These are phyloP conservation scores for Colletotrichum destructivum DNA, from an alignment of 2,329 filamentous ascomycete genomes.

Conservation along the genomic window DNA sequence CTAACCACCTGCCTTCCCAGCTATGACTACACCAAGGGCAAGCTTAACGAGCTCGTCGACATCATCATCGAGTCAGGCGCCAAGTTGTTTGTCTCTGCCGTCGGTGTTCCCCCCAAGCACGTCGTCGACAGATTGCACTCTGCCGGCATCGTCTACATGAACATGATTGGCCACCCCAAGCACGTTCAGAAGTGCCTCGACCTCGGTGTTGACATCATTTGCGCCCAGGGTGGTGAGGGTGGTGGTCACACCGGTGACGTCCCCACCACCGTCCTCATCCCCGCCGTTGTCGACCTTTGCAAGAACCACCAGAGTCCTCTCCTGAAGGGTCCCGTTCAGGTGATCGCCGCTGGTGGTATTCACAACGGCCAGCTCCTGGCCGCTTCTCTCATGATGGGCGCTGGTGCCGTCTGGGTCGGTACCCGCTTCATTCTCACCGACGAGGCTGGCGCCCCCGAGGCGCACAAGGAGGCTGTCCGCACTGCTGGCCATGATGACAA, in stretches of 20 bases:
- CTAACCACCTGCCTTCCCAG: constrained; percentile 62
- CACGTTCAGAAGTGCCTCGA: constrained; percentile 97
- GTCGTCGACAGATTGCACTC: constrained; percentile 93
- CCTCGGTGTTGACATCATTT: constrained; percentile 94
- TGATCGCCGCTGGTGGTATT: constrained; percentile 94
- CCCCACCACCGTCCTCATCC: constrained; percentile 92
- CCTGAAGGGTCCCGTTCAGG: constrained; percentile 89
- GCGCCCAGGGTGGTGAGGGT: constrained; percentile 97
- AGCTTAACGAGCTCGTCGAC: constrained; percentile 90
- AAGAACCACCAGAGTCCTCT: constrained; percentile 86
- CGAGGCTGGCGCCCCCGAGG: constrained; percentile 93
- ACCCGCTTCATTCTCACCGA: constrained; percentile 95
- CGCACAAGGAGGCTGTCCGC: constrained; percentile 95
- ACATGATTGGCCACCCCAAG: constrained; percentile 99
- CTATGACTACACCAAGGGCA: constrained; percentile 99
- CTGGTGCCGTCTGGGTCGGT: constrained; percentile 94
- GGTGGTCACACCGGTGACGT: constrained; percentile 97
- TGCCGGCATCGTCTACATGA: constrained; percentile 95
- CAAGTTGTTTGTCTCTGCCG: constrained; percentile 95
- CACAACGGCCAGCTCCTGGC: constrained; percentile 94
- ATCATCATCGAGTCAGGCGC: constrained; percentile 94
- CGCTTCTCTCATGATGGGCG: constrained; percentile 92
- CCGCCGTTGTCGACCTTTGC: constrained; percentile 87
- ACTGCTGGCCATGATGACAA: constrained; percentile 97
- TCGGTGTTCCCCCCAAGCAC: constrained; percentile 90